Conservation (phyloP, 2,329 filamentous ascomycete genomes). For the Madurella fahalii region DNA sequence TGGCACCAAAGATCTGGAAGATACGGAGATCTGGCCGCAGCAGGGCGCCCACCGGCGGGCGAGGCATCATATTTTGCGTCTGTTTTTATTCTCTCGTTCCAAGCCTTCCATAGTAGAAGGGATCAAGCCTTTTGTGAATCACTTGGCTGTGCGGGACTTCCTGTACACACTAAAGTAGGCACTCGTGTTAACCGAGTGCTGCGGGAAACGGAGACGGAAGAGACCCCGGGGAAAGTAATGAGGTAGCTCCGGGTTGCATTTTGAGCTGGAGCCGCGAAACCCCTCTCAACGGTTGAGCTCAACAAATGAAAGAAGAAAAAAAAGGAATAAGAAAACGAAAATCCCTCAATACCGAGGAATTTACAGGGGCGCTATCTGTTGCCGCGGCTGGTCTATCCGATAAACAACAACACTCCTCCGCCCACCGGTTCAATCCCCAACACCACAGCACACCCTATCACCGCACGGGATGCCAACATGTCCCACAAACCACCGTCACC, state of each 20-base stretch:
- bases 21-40: constrained; percentile 66
- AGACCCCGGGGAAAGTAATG: too few species aligned
- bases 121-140: background rate
- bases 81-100: background rate
- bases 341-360: too few species aligned
- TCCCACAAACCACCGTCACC: background rate
- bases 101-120: too few species aligned
- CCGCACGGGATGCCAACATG: background rate
- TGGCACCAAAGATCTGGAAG: constrained; percentile 77
- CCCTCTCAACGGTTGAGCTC: background rate
- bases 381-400: too few species aligned
- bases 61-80: constrained; percentile 20
- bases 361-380: too few species aligned
- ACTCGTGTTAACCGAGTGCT: too few species aligned
- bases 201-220: too few species aligned
- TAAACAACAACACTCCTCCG: too few species aligned
- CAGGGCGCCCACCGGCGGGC: constrained; percentile 51
- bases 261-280: background rate
- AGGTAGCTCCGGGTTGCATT: too few species aligned
- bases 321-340: too few species aligned
- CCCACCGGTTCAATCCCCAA: background rate
- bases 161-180: too few species aligned
- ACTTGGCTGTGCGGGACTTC: background rate
- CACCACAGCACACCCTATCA: background rate
- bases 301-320: background rate